These are phyloP conservation scores for Colletotrichum noveboracense DNA, from an alignment of 2,329 filamentous ascomycete genomes.

Conservation along the genomic window DNA sequence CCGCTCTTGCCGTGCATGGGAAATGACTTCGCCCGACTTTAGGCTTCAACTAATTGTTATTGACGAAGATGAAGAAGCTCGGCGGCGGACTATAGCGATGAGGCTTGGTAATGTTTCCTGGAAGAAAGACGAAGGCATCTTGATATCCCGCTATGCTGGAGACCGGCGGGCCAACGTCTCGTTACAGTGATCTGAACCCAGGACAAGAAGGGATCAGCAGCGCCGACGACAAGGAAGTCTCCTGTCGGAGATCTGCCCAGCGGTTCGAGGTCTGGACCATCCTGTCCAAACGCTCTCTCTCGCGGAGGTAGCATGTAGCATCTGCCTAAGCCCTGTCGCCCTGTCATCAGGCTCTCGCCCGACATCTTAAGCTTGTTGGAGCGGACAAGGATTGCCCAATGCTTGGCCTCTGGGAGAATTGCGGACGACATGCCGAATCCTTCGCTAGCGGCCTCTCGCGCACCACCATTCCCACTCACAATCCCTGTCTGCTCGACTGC, in stretches of 20 bases:
- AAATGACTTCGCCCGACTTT: constrained; percentile 7
- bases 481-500: background rate
- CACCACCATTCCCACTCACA: background rate
- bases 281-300: background rate
- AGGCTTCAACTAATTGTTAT: background rate
- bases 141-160: background rate
- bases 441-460: background rate
- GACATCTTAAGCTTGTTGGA: constrained; percentile 5
- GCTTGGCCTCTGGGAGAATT: background rate
- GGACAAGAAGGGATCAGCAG: background rate
- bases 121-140: background rate
- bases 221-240: background rate
- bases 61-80: background rate
- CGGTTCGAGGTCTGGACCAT: background rate
- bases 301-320: background rate
- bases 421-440: background rate
- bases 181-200: background rate
- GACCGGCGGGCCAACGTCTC: background rate
- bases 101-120: background rate
- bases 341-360: background rate
- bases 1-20: background rate
- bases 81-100: background rate
- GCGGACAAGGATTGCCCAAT: background rate
- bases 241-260: background rate
- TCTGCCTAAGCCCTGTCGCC: background rate